Evolutionary conservation across 1,284 basidiomycete species (phyloP).

Genomic region (Polyporus tsugae): DNA sequence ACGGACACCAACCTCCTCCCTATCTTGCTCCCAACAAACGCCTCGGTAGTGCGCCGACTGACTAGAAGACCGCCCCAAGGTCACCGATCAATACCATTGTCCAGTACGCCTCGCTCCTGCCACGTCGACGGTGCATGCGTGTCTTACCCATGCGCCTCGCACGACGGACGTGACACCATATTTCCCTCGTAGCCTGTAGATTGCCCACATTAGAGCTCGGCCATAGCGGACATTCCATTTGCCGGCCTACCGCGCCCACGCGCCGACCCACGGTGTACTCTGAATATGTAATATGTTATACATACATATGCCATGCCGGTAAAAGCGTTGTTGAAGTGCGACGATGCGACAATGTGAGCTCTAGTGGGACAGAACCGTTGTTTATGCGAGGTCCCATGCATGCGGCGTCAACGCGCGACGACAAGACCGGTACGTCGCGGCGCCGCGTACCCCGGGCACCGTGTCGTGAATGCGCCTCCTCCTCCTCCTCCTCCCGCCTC

Average conservation of each 20-base stretch:
- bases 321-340: constrained; percentile 23
- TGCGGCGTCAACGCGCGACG: background rate
- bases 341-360: constrained; percentile 23
- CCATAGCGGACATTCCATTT: constrained; percentile 22
- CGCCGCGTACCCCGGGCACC: background rate
- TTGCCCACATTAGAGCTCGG: constrained; percentile 13
- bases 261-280: constrained; percentile 8
- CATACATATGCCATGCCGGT: constrained; percentile 32
- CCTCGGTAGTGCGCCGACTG: background rate
- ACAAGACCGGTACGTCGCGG: background rate
- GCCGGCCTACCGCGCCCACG: constrained; percentile 17
- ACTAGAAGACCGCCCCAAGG: background rate
- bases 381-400: background rate
- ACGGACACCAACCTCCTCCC: background rate
- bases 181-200: constrained; percentile 16
- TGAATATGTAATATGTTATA: constrained; percentile 21
- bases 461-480: background rate
- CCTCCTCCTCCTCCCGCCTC: background rate
- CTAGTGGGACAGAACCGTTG: constrained; percentile 30
- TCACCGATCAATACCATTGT: background rate
- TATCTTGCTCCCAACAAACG: background rate
- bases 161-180: constrained; percentile 2
- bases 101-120: background rate
- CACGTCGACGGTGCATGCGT: background rate
- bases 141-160: background rate